phyloP scores from a whole-genome alignment of 1,284 basidiomycete species.

The Dichomitus squalens region DNA sequence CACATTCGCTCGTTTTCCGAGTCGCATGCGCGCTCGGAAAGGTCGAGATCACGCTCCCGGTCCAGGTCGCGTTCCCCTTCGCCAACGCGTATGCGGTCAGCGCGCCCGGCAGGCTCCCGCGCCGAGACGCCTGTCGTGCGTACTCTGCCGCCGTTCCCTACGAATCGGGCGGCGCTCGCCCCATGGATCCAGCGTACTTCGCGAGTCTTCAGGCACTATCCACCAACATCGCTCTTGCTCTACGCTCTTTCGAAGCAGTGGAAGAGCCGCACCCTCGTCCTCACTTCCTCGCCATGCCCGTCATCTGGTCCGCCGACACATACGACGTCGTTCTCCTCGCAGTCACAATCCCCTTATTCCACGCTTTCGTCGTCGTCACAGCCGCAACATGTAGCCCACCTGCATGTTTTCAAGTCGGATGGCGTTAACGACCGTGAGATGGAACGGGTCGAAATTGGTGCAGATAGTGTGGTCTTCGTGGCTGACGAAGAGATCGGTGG shows the following conservation, averaged over 20 bases:
- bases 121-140: conserved; percentile 30
- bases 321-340: conserved; percentile 23
- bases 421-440: conserved; percentile 63
- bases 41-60: conserved; percentile 24
- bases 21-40: conserved; percentile 21
- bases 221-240: conserved; percentile 64
- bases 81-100: conserved; percentile 16
- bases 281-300: conserved; percentile 46
- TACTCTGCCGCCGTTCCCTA: conserved; percentile 60
- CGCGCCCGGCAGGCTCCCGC: conserved; percentile 16
- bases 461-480: conserved; percentile 72
- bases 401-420: conserved; percentile 71
- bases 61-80: conserved; percentile 16
- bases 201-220: conserved; percentile 64
- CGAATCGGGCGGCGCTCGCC: conserved; percentile 48
- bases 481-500: conserved; percentile 70
- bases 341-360: conserved; percentile 18
- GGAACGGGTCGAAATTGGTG: conserved; percentile 72
- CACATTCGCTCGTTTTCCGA: conserved; percentile 21
- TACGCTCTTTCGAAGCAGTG: conserved; percentile 73
- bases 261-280: conserved; percentile 64
- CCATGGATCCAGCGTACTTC: conserved; percentile 55
- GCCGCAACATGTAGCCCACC: conserved; percentile 51
- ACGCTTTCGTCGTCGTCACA: conserved; percentile 17
- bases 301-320: conserved; percentile 36